phyloP scores from a whole-genome alignment of 2,329 filamentous ascomycete genomes.

The Parafenestella ontariensis region DNA sequence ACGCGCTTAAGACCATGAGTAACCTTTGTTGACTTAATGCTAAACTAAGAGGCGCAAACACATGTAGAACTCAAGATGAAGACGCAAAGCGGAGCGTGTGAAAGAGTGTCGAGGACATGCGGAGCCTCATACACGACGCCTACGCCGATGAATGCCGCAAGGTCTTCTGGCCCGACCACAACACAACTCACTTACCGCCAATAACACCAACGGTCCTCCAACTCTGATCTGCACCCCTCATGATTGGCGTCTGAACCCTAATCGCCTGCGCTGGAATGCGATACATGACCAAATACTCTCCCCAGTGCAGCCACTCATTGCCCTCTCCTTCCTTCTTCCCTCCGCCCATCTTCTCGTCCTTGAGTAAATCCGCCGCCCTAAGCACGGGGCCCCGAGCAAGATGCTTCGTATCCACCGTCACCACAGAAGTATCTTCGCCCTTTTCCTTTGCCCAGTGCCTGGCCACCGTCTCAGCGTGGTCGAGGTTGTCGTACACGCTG shows the following conservation, averaged over 20 bases:
- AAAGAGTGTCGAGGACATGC: not conserved
- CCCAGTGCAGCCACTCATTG: slow-evolving; percentile 37
- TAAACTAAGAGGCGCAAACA: not conserved
- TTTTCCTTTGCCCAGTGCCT: slow-evolving; percentile 24
- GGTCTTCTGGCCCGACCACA: not conserved
- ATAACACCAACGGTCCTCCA: slow-evolving; percentile 31
- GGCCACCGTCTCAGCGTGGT: slow-evolving; percentile 40
- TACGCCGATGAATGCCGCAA: not conserved
- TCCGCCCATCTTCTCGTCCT: slow-evolving; percentile 8
- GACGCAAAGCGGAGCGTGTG: not conserved
- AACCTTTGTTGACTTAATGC: too few species aligned
- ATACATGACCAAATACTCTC: slow-evolving; percentile 47
- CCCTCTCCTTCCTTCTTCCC: slow-evolving; percentile 1
- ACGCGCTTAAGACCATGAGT: too few species aligned
- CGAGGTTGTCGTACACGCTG: slow-evolving; percentile 36
- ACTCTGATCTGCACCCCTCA: slow-evolving; percentile 20
- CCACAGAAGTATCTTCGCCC: slow-evolving; percentile 32
- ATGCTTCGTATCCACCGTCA: slow-evolving; percentile 41
- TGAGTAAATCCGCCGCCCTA: slow-evolving; percentile 39
- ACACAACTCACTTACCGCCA: slow-evolving; percentile 10
- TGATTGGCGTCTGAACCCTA: slow-evolving; percentile 36
- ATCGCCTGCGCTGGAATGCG: slow-evolving; percentile 43
- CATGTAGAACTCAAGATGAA: not conserved
- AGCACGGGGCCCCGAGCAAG: slow-evolving; percentile 43
- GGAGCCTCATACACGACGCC: not conserved